These are phyloP conservation scores for Endoconidiophora laricicola DNA, from an alignment of 2,329 filamentous ascomycete genomes.

Conservation along the genomic window DNA sequence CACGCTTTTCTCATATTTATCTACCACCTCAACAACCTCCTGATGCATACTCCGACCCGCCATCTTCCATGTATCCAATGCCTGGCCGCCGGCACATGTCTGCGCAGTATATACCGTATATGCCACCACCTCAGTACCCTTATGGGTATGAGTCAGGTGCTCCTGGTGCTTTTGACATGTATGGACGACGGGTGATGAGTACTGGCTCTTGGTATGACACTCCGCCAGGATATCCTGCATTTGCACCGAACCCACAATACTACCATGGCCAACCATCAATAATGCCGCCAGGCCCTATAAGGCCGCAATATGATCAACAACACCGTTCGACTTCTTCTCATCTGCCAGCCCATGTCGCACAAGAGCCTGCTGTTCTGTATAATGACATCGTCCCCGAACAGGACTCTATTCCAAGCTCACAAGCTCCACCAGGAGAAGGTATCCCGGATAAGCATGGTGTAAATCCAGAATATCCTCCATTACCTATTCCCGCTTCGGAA, in stretches of 20 bases:
- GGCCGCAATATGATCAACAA: not conserved
- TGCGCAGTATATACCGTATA: slow-evolving; percentile 1
- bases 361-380: slow-evolving; percentile 4
- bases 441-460: not conserved
- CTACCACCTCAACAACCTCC: too few species aligned
- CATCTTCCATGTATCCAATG: slow-evolving; percentile 1
- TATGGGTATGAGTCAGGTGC: not conserved
- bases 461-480: too few species aligned
- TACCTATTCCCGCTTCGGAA: too few species aligned
- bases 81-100: slow-evolving; percentile 4
- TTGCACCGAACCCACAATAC: not conserved
- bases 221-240: not conserved
- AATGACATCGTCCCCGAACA: not conserved
- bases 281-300: not conserved
- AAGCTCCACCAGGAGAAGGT: not conserved
- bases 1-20: too few species aligned
- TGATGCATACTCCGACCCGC: not conserved
- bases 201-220: slow-evolving; percentile 3
- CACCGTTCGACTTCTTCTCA: not conserved
- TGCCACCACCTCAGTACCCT: slow-evolving; percentile 1
- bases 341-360: not conserved
- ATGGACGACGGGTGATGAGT: not conserved
- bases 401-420: too few species aligned
- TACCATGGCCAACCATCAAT: not conserved
- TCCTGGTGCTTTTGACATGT: not conserved